Evolutionary conservation across 352 stramenopile species (phyloP).

Genomic region (Pythium insidiosum): DNA sequence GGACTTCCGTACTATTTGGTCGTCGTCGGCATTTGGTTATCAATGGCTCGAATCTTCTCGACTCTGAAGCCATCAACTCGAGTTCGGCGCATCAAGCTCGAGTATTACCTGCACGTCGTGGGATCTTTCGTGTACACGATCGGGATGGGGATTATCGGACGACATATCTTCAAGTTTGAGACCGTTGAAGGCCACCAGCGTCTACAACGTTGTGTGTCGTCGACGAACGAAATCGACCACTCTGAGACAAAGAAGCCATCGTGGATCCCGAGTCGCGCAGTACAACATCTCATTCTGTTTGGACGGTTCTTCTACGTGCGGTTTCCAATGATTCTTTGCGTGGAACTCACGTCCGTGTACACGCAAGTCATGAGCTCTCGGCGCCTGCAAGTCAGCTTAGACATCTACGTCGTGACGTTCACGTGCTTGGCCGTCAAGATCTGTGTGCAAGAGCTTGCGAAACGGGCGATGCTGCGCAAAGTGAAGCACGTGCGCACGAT

Average conservation of each 20-base stretch:
- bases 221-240: too few relatives aligned
- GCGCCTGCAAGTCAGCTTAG: too few relatives aligned
- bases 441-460: slow-evolving; percentile 19
- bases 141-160: slow-evolving; percentile 10
- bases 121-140: not conserved
- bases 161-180: slow-evolving; percentile 2
- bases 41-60: not conserved
- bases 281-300: too few relatives aligned
- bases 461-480: slow-evolving; percentile 10
- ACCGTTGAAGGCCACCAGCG: not conserved
- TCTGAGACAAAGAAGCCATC: too few relatives aligned
- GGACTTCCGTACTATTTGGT: not conserved
- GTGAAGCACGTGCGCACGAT: slow-evolving; percentile 25
- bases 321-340: too few relatives aligned
- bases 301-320: too few relatives aligned
- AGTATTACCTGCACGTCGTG: not conserved
- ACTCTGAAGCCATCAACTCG: not conserved
- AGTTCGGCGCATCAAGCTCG: not conserved
- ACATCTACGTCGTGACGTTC: slow-evolving; percentile 11
- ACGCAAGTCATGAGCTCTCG: not conserved
- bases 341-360: too few relatives aligned
- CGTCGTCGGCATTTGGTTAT: not conserved
- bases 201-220: not conserved
- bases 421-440: slow-evolving; percentile 24
- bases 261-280: too few relatives aligned